Base-by-base conservation (phyloP, 129 eudicot genomes). In the Pulicaria dysenterica region DNA sequence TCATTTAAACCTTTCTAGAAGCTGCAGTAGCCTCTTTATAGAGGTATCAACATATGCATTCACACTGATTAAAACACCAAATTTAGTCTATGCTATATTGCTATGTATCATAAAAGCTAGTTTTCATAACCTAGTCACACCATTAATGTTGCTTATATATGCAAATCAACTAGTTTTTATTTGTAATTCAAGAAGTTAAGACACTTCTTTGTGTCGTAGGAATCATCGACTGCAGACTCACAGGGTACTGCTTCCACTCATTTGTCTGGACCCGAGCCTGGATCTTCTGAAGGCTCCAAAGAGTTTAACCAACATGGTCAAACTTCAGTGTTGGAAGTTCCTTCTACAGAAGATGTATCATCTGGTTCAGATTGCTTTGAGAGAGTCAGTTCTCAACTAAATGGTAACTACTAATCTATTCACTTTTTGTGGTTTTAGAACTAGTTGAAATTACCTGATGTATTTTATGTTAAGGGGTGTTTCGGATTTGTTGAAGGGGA, bases 231-330 rank as follows among this genome's bases (percentile, higher is more conserved):
- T 72, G 75, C 64, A 66, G 70, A 58, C 49, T 64, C 81, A 16
- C 77, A 56, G 62, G 78, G 55, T 58, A 61, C 81, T 40, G 60
- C 73, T 75, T 78, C 74, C 61, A 31, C n/a, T 40, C 85, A 58
- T 76, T 64, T 76, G 58, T 70, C 83, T 77, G 87, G 81, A 43
- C 80, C 82, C 49, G 90, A 85, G 17, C 83, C 69, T 9, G 88
- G 80, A 55, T 75, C 81, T 43, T 83, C 89, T 42, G 88, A 80
- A 69, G 84, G 89, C 66, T 84, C 88, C 0, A 86, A 85, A 77
- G 95, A 86, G 81, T 85, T 86, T 64, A 88, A 86, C 75, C 95
- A 89, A 69, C 80, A 80, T 43, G 90, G 96, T 77, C 94, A 91
- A 16, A 77, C 68, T 69, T 90, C 90, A 13, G 87, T 83, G 69